Evolutionary conservation across 306 rosid genomes (phyloP), one percentile per base, ranked within the genome.

Genomic region (Hippophae tibetana): DNA sequence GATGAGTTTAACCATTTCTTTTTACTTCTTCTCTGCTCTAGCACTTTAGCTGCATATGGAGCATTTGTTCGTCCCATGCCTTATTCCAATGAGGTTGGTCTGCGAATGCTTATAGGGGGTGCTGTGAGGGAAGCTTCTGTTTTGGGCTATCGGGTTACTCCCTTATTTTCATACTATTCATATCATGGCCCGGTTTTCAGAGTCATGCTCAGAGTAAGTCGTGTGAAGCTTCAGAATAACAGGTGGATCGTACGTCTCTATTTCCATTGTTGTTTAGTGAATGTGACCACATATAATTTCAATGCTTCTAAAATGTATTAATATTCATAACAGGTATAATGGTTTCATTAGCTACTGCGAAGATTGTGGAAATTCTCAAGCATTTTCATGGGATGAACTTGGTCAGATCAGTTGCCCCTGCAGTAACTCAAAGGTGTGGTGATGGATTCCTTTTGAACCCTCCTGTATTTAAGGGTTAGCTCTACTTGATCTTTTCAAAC

Each of bases 101-200:
- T 92, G 74, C 76, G 96, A 45, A 92, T 92, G 98, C 95, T 87
- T 76, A 87, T 92, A 57, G 98, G 95, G n/a, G 98, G 98, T 54
- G 93, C 77, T 66, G 86, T 65, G 10, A 67, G 95, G 76, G 96
- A 85, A 72, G 98, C 98, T 66, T 80, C 93, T 26, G 78, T 83
- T 14, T 54, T 88, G 81, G 96, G 98, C 58, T 80, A 67, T 67
- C 86, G 78, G 60, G 79, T 86, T 26, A 73, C 86, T 12, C 98
- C 96, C 13, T 74, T 92, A 43, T 85, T 85, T 73, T 85, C 98
- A 0, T 83, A 92, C 76, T 83, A 87, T 61, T 83, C 96, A 42
- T 87, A 69, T 67, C 96, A 88, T 57, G 98, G 96, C 63, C 96
- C 98, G 27, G 83, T 92, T 60, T 92, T 92, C 58, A 68, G 96